phyloP scores from a whole-genome alignment of 768 basidiomycete species.

The Leccinum aurantiacum region DNA sequence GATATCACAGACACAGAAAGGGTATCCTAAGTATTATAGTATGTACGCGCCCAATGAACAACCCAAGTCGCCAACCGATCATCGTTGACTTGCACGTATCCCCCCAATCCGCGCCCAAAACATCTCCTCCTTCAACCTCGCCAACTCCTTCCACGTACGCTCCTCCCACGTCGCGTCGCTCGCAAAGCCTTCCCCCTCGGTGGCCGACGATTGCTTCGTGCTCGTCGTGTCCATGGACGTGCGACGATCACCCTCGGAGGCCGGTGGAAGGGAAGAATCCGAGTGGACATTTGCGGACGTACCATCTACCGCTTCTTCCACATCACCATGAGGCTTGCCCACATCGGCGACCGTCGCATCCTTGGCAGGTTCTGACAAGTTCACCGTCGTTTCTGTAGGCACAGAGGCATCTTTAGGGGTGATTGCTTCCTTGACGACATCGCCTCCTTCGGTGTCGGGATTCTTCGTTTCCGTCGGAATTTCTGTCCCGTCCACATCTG shows the following conservation, averaged over 20 bases:
- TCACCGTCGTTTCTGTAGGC: neutral
- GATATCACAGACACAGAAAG: neutral
- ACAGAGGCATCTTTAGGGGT: neutral
- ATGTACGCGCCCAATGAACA: neutral
- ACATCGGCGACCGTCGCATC: neutral
- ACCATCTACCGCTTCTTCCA: conserved; percentile 1
- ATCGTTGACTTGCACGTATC: conserved; percentile 18
- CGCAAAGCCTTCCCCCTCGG: conserved; percentile 47
- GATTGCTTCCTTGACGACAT: neutral
- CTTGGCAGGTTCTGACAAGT: neutral
- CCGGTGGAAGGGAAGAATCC: neutral
- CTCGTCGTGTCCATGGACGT: conserved; percentile 24
- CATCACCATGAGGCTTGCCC: neutral
- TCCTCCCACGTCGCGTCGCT: conserved; percentile 82
- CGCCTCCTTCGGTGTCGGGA: neutral
- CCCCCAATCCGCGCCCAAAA: conserved; percentile 82
- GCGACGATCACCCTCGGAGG: conserved; percentile 6
- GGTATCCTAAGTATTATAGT: neutral
- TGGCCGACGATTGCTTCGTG: conserved; percentile 26
- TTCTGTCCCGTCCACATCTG: neutral
- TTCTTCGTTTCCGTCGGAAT: conserved; percentile 5
- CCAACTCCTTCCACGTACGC: conserved; percentile 78
- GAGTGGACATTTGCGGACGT: neutral
- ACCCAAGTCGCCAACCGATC: neutral
- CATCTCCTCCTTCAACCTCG: conserved; percentile 75